phyloP scores from a whole-genome alignment of 192 early-diverging fungal genomes.

The Entomortierella parvispora region DNA sequence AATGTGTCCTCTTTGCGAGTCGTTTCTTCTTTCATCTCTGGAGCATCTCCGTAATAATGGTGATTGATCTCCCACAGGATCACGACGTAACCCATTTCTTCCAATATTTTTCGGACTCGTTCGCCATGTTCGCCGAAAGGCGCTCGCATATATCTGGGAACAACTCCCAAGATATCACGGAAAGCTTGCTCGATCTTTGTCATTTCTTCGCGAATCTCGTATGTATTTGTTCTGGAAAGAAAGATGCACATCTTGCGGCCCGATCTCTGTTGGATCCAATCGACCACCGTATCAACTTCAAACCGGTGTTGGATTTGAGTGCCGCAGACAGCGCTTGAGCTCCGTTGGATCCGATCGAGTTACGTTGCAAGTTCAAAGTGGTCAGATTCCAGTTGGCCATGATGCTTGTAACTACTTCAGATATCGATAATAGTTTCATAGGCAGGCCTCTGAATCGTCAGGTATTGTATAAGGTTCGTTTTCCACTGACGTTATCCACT shows the following conservation, averaged over 20 bases:
- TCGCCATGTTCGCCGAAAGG: constrained; percentile 56
- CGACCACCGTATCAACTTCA: constrained; percentile 65
- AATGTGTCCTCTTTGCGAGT: neutral
- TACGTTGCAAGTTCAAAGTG: neutral
- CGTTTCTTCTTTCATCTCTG: neutral
- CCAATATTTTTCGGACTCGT: constrained; percentile 28
- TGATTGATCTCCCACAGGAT: constrained; percentile 54
- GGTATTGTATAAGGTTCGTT: too few species aligned
- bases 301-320: constrained; percentile 76
- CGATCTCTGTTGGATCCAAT: constrained; percentile 65
- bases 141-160: constrained; percentile 68
- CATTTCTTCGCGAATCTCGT: constrained; percentile 61
- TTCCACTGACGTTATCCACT: too few species aligned
- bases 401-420: too few species aligned
- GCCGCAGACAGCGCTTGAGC: too few species aligned
- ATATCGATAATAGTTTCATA: too few species aligned
- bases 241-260: constrained; percentile 46
- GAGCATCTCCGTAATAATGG: neutral
- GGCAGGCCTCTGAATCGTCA: too few species aligned
- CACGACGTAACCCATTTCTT: constrained; percentile 35
- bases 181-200: constrained; percentile 61
- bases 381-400: too few species aligned
- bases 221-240: too few species aligned
- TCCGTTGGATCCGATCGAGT: too few species aligned
- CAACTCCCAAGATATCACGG: constrained; percentile 59